Evolutionary conservation across 2,329 filamentous ascomycete species (phyloP), one percentile per base, ranked within the genome.

Genomic region (Xylariaceae sp.): DNA sequence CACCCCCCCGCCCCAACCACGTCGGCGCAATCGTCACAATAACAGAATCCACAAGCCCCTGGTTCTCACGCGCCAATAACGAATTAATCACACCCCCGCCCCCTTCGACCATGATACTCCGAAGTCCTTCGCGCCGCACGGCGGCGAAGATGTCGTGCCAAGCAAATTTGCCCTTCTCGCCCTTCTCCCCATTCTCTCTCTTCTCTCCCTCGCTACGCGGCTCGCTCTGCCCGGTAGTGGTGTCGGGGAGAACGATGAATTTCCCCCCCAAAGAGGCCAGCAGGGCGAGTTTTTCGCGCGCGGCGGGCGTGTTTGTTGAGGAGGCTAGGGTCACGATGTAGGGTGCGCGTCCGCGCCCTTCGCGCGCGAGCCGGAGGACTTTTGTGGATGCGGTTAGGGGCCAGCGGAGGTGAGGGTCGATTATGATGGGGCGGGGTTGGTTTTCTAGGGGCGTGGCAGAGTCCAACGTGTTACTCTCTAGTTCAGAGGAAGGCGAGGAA

Each of bases 91-190:
- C 85, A 9, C 80, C 78, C 0, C 84, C 92, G 9, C 93, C 93
- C 0, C 93, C 93, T 73, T 97, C 93, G 53, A 97, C 82, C 93
- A 97, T 97, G 59, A 97, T 79, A 70, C 91, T 96, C 55, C 75
- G 74, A 50, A 96, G 76, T 1, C 86, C 85, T 66, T 88, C 79
- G 0, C 71, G 72, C 39, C 68, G 65, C n/a, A 96, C 73, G 2
- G 78, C 76, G 15, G 74, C 74, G 35, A 95, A 74, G 13, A 95
- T 81, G 47, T 80, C 78, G 9, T 73, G 73, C 91, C 90, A 95
- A 15, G 78, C 74, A 63, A 88, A 80, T 57, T 79, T 75, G 70
- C 73, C 74, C 37, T 75, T 17, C 5, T 34, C 70, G 13, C 69
- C 75, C 73, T 56, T 72, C 69, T 60, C 71, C 64, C 4, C 17